phyloP scores from a whole-genome alignment of 108 stramenopile species.

The Parietichytrium sp. region DNA sequence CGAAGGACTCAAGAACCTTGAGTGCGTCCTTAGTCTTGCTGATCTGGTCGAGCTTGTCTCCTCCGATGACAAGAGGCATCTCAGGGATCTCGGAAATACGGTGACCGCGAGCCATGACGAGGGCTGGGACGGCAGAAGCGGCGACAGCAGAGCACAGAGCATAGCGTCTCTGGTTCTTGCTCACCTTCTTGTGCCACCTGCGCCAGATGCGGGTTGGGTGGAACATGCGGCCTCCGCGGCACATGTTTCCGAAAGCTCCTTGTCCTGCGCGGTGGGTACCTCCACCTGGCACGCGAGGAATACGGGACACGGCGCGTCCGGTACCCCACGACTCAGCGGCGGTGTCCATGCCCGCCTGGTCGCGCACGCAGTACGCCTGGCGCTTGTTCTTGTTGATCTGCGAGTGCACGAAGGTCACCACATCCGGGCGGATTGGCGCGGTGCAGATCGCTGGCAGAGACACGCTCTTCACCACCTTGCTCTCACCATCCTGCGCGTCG shows the following conservation, averaged over 20 bases:
- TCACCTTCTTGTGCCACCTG: conserved; percentile 97
- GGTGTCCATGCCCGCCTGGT: conserved; percentile 88
- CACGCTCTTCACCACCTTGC: conserved; percentile 79
- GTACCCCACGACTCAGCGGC: conserved; percentile 98
- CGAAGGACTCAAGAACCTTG: conserved; percentile 80
- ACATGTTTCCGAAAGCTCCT: conserved; percentile 98
- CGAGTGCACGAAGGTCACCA: conserved; percentile 96
- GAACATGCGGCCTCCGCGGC: conserved; percentile 96
- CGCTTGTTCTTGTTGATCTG: conserved; percentile 99
- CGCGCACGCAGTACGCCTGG: conserved; percentile 95
- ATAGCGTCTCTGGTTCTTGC: conserved; percentile 89
- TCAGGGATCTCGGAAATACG: conserved; percentile 90
- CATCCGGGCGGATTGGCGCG: conserved; percentile 95
- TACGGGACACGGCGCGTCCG: conserved; percentile 99
- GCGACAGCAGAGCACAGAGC: conserved; percentile 96
- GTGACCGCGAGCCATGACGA: conserved; percentile 99
- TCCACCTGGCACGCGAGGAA: conserved; percentile 96
- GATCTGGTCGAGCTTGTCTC: conserved; percentile 69
- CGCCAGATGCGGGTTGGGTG: conserved; percentile 99
- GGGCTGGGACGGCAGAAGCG: conserved; percentile 90
- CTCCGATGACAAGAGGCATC: conserved; percentile 90
- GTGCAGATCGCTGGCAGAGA: conserved; percentile 92
- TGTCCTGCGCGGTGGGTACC: conserved; percentile 98
- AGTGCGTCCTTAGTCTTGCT: conserved; percentile 87
- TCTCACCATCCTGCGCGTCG: conserved; percentile 65